A percentile compares a stretch with the other conserved stretches of the same genome.
phyloP scores from a whole-genome alignment of 225 moss, liverwort and hornwort genomes.

The Pleurozium schreberi region DNA sequence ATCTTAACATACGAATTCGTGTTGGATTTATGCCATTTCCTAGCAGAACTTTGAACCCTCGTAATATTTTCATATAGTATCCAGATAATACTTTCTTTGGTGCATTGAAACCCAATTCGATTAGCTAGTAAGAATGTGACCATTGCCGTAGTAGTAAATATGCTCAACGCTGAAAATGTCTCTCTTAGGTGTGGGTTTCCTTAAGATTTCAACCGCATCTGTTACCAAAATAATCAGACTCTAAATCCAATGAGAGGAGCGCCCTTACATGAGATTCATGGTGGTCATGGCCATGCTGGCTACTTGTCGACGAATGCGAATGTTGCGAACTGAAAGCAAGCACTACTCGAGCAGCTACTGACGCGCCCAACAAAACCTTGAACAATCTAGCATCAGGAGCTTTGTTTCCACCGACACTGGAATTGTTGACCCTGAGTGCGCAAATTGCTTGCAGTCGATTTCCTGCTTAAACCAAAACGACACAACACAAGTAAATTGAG shows the following conservation, averaged over 20 bases:
- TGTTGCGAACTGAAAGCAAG: conserved; percentile 28
- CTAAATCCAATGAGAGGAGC: neutral
- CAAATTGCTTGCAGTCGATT: neutral
- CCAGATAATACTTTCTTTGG: neutral
- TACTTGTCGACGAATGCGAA: conserved; percentile 30
- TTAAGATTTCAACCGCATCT: neutral
- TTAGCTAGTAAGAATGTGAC: neutral
- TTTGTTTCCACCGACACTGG: neutral
- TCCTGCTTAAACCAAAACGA: neutral
- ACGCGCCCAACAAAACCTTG: conserved; percentile 29
- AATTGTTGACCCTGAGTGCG: neutral
- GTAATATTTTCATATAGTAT: neutral
- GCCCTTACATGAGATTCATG: conserved; percentile 18
- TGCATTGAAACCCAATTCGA: neutral
- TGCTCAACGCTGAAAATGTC: neutral
- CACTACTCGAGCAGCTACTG: conserved; percentile 48
- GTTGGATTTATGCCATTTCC: neutral
- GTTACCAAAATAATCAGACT: neutral
- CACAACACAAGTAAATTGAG: neutral
- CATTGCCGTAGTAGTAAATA: neutral
- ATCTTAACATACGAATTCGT: neutral
- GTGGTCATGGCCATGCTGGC: conserved; percentile 13
- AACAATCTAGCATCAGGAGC: conserved; percentile 12
- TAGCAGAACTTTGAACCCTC: neutral
- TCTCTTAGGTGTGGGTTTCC: no score